Conservation (phyloP, 192 early-diverging fungal genomes). For the Chytriomyces sp. region DNA sequence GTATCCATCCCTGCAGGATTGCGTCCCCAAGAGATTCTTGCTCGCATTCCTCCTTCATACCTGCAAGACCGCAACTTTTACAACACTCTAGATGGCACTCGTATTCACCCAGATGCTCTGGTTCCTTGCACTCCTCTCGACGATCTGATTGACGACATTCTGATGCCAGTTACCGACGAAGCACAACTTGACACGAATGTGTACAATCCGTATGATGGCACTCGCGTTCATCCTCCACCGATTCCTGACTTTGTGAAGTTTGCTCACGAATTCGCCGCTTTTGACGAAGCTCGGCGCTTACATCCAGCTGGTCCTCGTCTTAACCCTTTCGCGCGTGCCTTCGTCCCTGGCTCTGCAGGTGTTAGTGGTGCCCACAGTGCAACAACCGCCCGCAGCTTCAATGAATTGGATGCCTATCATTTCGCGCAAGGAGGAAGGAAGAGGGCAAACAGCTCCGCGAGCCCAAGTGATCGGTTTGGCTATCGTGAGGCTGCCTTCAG, state of each 20-base stretch:
- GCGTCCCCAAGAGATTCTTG: background rate
- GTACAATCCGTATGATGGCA: background rate
- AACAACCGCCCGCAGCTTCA: background rate
- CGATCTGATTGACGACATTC: constrained; percentile 9
- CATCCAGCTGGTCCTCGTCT: background rate
- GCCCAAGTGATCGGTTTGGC: too few relatives aligned
- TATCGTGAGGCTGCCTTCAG: too few relatives aligned
- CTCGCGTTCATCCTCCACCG: background rate
- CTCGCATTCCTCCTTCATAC: background rate
- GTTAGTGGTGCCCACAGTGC: constrained; percentile 2
- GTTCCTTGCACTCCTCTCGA: background rate
- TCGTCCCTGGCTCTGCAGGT: background rate
- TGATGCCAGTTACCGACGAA: constrained; percentile 7
- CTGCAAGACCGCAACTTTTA: background rate
- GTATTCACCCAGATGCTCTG: constrained; percentile 3
- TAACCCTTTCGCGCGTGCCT: constrained; percentile 4
- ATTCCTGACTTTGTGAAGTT: constrained; percentile 9
- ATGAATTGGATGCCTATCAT: background rate
- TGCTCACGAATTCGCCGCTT: constrained; percentile 23
- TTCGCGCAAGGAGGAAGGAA: background rate
- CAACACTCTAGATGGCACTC: constrained; percentile 19
- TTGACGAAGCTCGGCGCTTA: background rate
- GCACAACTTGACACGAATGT: background rate
- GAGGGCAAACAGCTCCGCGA: background rate
- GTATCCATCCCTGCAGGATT: background rate